A percentile compares a stretch with the other conserved stretches of the same genome.
Evolutionary conservation across 164 flowering plant genomes (phyloP).

Genomic region (Vitis labrusca): DNA sequence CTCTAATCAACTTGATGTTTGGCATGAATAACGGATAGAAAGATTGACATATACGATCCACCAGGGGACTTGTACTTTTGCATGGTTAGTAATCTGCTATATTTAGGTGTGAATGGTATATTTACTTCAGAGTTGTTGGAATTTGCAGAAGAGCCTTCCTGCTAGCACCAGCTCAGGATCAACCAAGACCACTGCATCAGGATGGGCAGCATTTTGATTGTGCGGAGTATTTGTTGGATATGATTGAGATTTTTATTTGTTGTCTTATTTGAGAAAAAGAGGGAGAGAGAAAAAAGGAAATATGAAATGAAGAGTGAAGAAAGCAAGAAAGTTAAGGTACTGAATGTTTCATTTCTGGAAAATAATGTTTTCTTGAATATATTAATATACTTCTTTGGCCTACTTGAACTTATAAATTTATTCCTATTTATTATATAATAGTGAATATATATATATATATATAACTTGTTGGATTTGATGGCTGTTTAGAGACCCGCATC

Average conservation of each 20-base stretch:
- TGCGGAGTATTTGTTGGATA: conserved; percentile 21
- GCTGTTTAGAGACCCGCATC: too few relatives aligned
- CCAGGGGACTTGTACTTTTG: too few relatives aligned
- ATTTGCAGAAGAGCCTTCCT: conserved; percentile 81
- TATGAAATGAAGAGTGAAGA: neutral
- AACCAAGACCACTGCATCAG: conserved; percentile 61
- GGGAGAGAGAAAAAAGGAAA: neutral
- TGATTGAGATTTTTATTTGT: conserved; percentile 19
- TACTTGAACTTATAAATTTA: conserved; percentile 6
- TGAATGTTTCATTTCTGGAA: conserved; percentile 17
- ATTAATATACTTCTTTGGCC: conserved; percentile 7
- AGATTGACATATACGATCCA: too few relatives aligned
- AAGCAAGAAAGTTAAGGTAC: conserved; percentile 9
- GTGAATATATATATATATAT: neutral
- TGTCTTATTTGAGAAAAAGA: conserved; percentile 4
- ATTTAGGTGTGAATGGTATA: neutral
- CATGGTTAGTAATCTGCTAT: too few relatives aligned
- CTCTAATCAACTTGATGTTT: too few relatives aligned
- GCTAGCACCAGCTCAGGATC: conserved; percentile 58
- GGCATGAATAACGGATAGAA: too few relatives aligned
- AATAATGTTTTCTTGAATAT: conserved; percentile 17
- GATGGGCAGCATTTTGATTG: conserved; percentile 95
- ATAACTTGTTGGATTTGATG: neutral
- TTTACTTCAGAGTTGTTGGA: conserved; percentile 7
- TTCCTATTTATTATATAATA: neutral